Conservation (phyloP, 106 monocot genomes). For the Allium sativum region DNA sequence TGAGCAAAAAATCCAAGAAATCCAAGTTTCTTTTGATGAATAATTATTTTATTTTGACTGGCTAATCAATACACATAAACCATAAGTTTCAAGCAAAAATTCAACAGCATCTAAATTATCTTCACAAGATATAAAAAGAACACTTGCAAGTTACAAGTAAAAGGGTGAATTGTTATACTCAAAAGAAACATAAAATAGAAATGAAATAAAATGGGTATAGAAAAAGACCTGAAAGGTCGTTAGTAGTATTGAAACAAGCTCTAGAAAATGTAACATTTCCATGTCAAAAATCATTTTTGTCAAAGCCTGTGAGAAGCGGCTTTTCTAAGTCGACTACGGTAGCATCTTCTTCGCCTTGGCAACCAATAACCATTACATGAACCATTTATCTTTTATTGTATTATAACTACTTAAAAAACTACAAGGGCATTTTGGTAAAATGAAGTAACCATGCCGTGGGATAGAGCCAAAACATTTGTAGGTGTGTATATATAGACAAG, state of each 20-base stretch:
- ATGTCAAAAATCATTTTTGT: no score
- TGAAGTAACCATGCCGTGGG: no score
- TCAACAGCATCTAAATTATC: background rate
- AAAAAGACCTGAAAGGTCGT: slow-evolving; percentile 12
- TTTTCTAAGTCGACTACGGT: background rate
- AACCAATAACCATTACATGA: background rate
- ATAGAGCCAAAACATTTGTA: no score
- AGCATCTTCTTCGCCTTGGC: slow-evolving; percentile 1
- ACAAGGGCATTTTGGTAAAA: no score
- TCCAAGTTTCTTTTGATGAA: slow-evolving; percentile 24
- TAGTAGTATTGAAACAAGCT: slow-evolving; percentile 23
- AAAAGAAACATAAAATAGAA: no score
- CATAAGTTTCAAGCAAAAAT: background rate
- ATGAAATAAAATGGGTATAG: background rate
- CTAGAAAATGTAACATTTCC: slow-evolving; percentile 16
- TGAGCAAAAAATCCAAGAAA: slow-evolving; percentile 50
- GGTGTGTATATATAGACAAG: no score
- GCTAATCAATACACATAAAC: background rate
- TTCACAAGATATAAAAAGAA: background rate
- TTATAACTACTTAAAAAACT: no score
- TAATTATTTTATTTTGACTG: no score
- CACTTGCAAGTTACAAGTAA: no score
- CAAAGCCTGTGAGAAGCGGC: background rate
- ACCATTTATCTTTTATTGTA: background rate
- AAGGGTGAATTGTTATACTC: no score